Base-by-base conservation (phyloP, 192 early-diverging fungal genomes). In the Coemansia sp. region DNA sequence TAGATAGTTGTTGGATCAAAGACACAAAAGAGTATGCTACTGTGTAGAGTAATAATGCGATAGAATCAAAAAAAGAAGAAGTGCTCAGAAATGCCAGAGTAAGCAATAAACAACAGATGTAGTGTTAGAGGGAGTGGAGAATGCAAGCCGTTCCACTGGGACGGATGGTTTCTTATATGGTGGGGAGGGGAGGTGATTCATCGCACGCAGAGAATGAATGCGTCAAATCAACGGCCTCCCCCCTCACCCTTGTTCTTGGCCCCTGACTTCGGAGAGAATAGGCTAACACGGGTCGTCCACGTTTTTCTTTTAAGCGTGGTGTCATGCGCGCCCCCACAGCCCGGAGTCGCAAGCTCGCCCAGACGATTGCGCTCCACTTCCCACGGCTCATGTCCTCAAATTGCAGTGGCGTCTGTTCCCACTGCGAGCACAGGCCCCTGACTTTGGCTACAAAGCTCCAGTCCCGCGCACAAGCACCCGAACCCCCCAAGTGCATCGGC, bases 121-220 rank as follows among this genome's bases (percentile, higher is more conserved):
- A 38, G 31, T 55, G 31, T 55, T n/a, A n/a, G n/a, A n/a, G n/a
- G n/a, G n/a, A n/a, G 31, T 44, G 38, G 14, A 44, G 38, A 44
- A 44, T 44, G 38, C 38, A 44, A 44, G 38, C 38, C 38, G 12
- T 44, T 44, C 38, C 16, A 14, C 38, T 16, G 38, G 34, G 34
- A 38, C 34, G 34, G 28, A 38, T 3, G 34, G 38, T 3, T n/a
- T 44, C 38, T 44, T 44, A 44, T 44, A 44, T 44, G 38, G 28
- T 30, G 49, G 49, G 22, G 22, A n/a, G 51, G 19, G n/a, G 52
- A 16, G 52, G 0, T 53, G 24, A 53, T 24, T 26, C 27, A 26
- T 28, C 23, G 9, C 9, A 14, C 52, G 52, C 27, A 12, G 18
- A 53, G 52, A 53, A 53, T 53, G 52, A 26, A 53, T 28, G 52